Conservation (phyloP, 331 rosid species). For the Pyrus hybrid region DNA sequence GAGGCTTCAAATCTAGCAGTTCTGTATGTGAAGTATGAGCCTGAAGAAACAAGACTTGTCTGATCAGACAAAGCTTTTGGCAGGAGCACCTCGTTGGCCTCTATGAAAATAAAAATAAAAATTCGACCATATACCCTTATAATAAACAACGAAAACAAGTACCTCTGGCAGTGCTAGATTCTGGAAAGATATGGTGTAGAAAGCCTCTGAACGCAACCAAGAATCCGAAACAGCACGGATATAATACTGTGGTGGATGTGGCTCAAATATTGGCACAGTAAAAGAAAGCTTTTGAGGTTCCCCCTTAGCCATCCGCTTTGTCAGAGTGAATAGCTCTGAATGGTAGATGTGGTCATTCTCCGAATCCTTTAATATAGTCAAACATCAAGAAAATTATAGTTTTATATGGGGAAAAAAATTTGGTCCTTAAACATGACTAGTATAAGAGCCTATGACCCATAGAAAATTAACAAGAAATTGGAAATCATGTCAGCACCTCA, state of each 20-base stretch:
- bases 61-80: constrained; percentile 22
- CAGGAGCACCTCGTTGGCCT: constrained; percentile 1
- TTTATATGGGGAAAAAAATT: neutral
- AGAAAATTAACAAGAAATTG: constrained; percentile 5
- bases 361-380: constrained; percentile 53
- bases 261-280: constrained; percentile 97
- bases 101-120: neutral
- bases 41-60: constrained; percentile 36
- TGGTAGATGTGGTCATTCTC: constrained; percentile 95
- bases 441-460: neutral
- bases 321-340: constrained; percentile 76
- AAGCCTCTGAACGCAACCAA: constrained; percentile 86
- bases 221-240: constrained; percentile 94
- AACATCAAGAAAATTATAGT: constrained; percentile 15
- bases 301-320: constrained; percentile 80
- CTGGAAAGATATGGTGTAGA: constrained; percentile 87
- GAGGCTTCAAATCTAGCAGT: constrained; percentile 91
- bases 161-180: constrained; percentile 91
- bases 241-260: constrained; percentile 96
- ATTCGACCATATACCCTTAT: neutral
- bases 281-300: constrained; percentile 88
- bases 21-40: constrained; percentile 84
- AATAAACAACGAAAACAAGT: neutral
- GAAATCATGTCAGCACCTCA: constrained; percentile 49
- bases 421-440: neutral